Conservation (phyloP, 2,329 filamentous ascomycete species). For the Colletotrichum viniferum region DNA sequence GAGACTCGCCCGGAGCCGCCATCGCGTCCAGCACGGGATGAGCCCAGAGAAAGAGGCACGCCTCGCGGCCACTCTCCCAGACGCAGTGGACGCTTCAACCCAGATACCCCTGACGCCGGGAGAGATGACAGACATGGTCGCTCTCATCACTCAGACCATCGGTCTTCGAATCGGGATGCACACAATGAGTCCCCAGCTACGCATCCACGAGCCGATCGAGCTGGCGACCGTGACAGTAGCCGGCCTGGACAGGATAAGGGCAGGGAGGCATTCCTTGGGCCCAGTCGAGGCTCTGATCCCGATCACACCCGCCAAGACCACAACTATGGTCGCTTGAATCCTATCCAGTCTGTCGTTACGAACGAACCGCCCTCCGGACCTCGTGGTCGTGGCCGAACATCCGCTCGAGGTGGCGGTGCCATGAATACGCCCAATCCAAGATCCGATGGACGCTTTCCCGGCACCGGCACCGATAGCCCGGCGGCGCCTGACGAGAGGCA, state of each 20-base stretch:
- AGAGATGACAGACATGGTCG: conserved; percentile 55
- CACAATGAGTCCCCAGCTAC: conserved; percentile 31
- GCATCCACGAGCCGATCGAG: conserved; percentile 41
- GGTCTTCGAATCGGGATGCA: conserved; percentile 32
- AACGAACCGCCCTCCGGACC: conserved; percentile 60
- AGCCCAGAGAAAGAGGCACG: conserved; percentile 33
- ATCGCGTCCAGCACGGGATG: conserved; percentile 46
- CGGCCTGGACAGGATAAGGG: conserved; percentile 43
- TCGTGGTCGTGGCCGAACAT: conserved; percentile 52
- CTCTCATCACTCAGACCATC: conserved; percentile 40
- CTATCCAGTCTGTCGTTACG: conserved; percentile 47
- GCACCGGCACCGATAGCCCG: conserved; percentile 40
- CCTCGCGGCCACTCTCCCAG: conserved; percentile 55
- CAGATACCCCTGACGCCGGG: conserved; percentile 38
- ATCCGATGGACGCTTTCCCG: conserved; percentile 46
- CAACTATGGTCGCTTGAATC: conserved; percentile 66
- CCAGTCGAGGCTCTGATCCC: conserved; percentile 44
- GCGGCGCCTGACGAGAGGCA: conserved; percentile 54
- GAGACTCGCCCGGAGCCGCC: conserved; percentile 39
- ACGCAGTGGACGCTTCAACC: conserved; percentile 38
- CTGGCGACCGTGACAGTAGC: conserved; percentile 42
- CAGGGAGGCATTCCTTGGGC: conserved; percentile 45
- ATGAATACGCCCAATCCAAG: conserved; percentile 41
- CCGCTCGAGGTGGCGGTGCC: conserved; percentile 37
- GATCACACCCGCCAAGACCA: conserved; percentile 63